Evolutionary conservation across 1,139 yeast genomes (phyloP).

Genomic region (Suhomyces taliae): DNA sequence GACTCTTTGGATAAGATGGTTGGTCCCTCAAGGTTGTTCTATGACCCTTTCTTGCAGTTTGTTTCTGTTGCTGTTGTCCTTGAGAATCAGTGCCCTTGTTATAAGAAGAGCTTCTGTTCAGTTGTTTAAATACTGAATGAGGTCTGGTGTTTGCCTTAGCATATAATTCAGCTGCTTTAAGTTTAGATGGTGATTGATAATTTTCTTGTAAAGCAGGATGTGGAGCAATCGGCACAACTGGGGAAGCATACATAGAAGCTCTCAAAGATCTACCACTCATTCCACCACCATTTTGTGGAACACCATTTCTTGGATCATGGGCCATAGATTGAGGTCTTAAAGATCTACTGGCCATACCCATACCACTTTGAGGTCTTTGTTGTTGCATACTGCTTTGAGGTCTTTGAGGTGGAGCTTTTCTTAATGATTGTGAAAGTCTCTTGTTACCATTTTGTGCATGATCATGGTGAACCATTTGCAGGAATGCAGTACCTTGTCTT

Average conservation of each 20-base stretch:
- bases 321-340: conserved; percentile 37
- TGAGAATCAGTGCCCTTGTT: conserved; percentile 33
- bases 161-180: conserved; percentile 49
- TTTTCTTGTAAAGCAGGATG: conserved; percentile 45
- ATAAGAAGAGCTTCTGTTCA: conserved; percentile 54
- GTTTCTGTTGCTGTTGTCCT: not conserved
- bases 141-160: conserved; percentile 50
- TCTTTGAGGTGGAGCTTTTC: conserved; percentile 26
- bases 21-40: conserved; percentile 19
- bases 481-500: conserved; percentile 2
- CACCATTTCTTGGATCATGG: conserved; percentile 9
- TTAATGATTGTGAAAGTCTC: conserved; percentile 33
- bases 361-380: conserved; percentile 11
- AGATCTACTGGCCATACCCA: conserved; percentile 19
- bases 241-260: conserved; percentile 18
- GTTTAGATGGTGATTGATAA: conserved; percentile 44
- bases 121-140: conserved; percentile 38
- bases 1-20: not conserved
- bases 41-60: not conserved
- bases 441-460: conserved; percentile 15
- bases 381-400: conserved; percentile 18
- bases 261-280: conserved; percentile 38
- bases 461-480: not conserved
- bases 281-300: conserved; percentile 13
- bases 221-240: conserved; percentile 42